Base-by-base conservation (phyloP, 1,139 yeast species). In the Blastobotrys arbuscula region DNA sequence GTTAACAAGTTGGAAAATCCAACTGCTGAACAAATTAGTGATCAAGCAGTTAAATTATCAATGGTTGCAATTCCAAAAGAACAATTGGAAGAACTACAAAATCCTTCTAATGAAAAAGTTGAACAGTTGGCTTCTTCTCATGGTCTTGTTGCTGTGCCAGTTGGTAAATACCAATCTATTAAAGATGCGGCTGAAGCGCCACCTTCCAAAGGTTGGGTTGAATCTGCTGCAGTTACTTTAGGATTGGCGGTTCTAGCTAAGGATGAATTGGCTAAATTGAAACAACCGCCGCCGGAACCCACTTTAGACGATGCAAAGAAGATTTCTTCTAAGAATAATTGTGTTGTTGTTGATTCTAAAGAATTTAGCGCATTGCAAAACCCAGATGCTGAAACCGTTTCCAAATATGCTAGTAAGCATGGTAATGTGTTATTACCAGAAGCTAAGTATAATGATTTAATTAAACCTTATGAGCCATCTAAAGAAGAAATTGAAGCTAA, bases 211-310 rank as follows among this genome's bases (percentile, higher is more conserved):
- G 53, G 52, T 18, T 60, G 56, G 51, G 58, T 65, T 38, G 58
- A 55, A 20, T 54, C 58, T 8, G 62, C 62, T 20, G 74, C 73
- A 1, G 60, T 62, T 7, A 59, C 60, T n/a, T 53, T 68, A 12
- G 75, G 74, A 3, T 59, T 72, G 50, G 60, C 67, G 4, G 63
- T 70, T 0, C 26, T 78, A 16, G 55, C 72, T 12, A 46, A 55
- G 1, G 59, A 50, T 12, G 72, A 66, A 13, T 58, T 61, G 33
- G 53, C 55, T 1, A 39, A 56, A 15, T 52, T 64, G 34, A 53
- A 53, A 37, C 44, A 46, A 1, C 61, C 61, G 2, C 37, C 57
- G 9, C 49, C 54, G 1, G 52, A 44, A n/a, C 42, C 47, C 13
- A 48, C 59, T 39, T 19, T 52, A 13, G 49, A 45, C 13, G 57